Conservation (phyloP, 768 basidiomycete genomes). For the Daedaleopsis nitida region DNA sequence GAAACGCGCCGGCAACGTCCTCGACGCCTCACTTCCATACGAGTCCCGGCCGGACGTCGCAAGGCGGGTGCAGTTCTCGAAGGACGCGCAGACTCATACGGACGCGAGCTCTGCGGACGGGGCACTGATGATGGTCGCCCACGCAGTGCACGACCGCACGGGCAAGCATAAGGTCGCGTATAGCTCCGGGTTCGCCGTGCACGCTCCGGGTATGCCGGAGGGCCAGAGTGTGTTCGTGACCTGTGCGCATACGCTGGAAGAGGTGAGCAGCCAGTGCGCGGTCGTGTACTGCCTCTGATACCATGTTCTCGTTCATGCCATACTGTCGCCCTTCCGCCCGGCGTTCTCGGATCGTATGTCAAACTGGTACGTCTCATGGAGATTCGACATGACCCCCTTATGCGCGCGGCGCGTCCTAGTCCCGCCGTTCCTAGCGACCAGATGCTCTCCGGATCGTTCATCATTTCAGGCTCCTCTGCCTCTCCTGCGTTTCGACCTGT, state of each 20-base stretch:
- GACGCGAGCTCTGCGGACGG: slow-evolving; percentile 25
- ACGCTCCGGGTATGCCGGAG: slow-evolving; percentile 28
- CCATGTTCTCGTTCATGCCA: not conserved
- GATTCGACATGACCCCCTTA: slow-evolving; percentile 40
- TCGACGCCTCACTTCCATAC: slow-evolving; percentile 47
- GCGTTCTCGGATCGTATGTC: too few relatives aligned
- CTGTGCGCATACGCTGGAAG: slow-evolving; percentile 66
- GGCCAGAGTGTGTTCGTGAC: slow-evolving; percentile 46
- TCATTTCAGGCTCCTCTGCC: slow-evolving; percentile 41
- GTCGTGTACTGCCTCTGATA: not conserved
- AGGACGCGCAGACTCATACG: not conserved
- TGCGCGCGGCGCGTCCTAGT: slow-evolving; percentile 20
- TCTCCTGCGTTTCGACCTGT: slow-evolving; percentile 42
- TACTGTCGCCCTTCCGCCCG: too few relatives aligned
- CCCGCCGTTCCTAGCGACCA: slow-evolving; percentile 16
- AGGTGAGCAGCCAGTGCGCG: slow-evolving; percentile 36
- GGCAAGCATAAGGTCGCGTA: slow-evolving; percentile 47
- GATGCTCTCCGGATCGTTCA: slow-evolving; percentile 43
- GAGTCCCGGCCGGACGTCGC: slow-evolving; percentile 46
- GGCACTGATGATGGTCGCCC: slow-evolving; percentile 53
- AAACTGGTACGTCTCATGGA: slow-evolving; percentile 8
- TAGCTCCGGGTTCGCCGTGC: slow-evolving; percentile 60
- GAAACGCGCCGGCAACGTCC: slow-evolving; percentile 42
- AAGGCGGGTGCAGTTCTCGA: slow-evolving; percentile 32
- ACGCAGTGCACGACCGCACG: slow-evolving; percentile 40